phyloP scores from a whole-genome alignment of 495 filamentous ascomycete genomes.

The Clohesyomyces aquaticus region DNA sequence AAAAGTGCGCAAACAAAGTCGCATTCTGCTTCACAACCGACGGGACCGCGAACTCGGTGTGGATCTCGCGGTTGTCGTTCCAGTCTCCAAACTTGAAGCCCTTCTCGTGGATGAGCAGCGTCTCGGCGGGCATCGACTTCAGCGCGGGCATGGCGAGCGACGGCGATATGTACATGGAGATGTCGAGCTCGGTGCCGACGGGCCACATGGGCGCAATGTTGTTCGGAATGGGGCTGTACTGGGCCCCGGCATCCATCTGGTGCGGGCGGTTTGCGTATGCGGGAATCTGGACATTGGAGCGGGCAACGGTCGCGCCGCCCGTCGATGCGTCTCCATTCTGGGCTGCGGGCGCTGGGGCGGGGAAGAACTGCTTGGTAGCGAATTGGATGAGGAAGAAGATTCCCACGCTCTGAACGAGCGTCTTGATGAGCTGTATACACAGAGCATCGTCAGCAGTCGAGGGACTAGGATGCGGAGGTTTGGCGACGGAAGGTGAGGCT shows the following conservation, averaged over 20 bases:
- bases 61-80: slow-evolving; percentile 74
- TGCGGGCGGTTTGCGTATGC: slow-evolving; percentile 67
- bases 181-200: slow-evolving; percentile 73
- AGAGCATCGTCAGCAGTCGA: slow-evolving; percentile 7
- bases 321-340: slow-evolving; percentile 22
- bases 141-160: slow-evolving; percentile 71
- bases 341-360: slow-evolving; percentile 52
- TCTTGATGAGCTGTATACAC: slow-evolving; percentile 52
- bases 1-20: slow-evolving; percentile 93
- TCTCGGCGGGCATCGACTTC: slow-evolving; percentile 56
- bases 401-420: slow-evolving; percentile 66
- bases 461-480: background rate
- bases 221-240: slow-evolving; percentile 75
- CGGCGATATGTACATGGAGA: slow-evolving; percentile 80
- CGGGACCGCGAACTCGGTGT: slow-evolving; percentile 78
- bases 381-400: slow-evolving; percentile 73
- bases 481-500: background rate
- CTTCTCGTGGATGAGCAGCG: slow-evolving; percentile 76
- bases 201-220: slow-evolving; percentile 87
- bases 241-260: slow-evolving; percentile 60
- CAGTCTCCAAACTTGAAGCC: slow-evolving; percentile 80
- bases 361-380: slow-evolving; percentile 60
- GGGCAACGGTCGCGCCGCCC: slow-evolving; percentile 19
- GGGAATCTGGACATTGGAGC: slow-evolving; percentile 60
- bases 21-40: slow-evolving; percentile 85